Percentiles rank a stretch among this genome's conserved stretches.
Evolutionary conservation across 2,329 filamentous ascomycete genomes (phyloP).

Genomic region (Emericellopsis cladophorae): DNA sequence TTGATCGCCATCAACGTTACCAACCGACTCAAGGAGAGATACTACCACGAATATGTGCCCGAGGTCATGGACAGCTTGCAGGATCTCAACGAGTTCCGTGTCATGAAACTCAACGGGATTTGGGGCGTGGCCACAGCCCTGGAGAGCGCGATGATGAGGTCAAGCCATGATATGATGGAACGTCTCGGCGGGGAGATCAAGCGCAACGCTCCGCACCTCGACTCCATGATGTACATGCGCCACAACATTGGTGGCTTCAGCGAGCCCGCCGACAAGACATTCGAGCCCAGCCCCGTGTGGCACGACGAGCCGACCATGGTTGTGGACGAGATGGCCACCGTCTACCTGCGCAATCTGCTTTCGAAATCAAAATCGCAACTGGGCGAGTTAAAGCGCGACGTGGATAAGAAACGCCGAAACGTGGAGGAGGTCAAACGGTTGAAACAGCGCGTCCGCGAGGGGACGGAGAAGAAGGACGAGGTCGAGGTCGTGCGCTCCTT

Average conservation of each 20-base stretch:
- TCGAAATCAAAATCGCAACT: conserved; percentile 81
- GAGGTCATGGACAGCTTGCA: conserved; percentile 89
- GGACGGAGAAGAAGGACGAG: conserved; percentile 80
- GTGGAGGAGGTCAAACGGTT: conserved; percentile 65
- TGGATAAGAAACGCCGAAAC: conserved; percentile 76
- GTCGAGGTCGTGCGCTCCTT: conserved; percentile 73
- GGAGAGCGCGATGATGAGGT: conserved; percentile 65
- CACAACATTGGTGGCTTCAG: conserved; percentile 78
- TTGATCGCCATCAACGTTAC: conserved; percentile 91
- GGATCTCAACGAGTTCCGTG: conserved; percentile 83
- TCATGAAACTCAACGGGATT: conserved; percentile 68
- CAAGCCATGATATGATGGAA: conserved; percentile 59
- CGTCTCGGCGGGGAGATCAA: conserved; percentile 70
- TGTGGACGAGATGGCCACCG: conserved; percentile 73
- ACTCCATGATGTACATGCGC: conserved; percentile 95
- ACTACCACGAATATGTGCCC: conserved; percentile 93
- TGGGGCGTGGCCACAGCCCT: conserved; percentile 74
- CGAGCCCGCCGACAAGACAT: conserved; percentile 72
- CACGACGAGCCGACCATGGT: conserved; percentile 84
- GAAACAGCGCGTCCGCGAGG: conserved; percentile 67
- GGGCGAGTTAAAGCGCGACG: conserved; percentile 66
- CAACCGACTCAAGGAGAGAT: conserved; percentile 94
- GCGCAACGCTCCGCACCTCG: conserved; percentile 76
- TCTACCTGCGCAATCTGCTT: conserved; percentile 84
- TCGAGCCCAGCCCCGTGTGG: conserved; percentile 95